Evolutionary conservation across 2,329 filamentous ascomycete genomes (phyloP), one percentile per base, ranked within the genome.

Genomic region (Claviceps arundinis): DNA sequence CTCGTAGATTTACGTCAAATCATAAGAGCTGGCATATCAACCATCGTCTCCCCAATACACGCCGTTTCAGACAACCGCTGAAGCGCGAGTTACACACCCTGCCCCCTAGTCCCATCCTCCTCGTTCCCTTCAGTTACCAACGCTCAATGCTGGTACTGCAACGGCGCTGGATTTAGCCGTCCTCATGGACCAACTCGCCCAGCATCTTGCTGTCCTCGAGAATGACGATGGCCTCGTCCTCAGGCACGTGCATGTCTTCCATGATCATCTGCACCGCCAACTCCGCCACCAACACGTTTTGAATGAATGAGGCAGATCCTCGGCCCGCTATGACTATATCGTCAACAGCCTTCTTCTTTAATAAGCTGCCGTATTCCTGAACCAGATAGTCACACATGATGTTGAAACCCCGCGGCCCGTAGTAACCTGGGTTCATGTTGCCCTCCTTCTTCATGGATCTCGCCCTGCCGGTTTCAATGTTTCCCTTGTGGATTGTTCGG

Each of bases 231-330:
- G 77, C 77, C 53, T 70, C 65, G 7, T 65, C 63, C 45, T 67
- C 65, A 2, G 58, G 62, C 22, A 76, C 68, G 2, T 56, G 53
- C 73, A 81, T 75, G 55, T 81, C 78, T 58, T 81, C 75, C 66
- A 72, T 74, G 55, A 81, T 77, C 50, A 82, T 65, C 54, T 66
- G 69, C 38, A 76, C 69, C 24, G 75, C 71, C 57, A 81, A 62
- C 64, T 95, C 89, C 0, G 87, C 86, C 24, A 94, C 86, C 55
- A 95, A 69, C 1, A 91, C 87, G 1, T 75, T 73, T 65, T 89
- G 84, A 2, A 89, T 80, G 59, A 84, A 91, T 24, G 75, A 77
- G 4, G 80, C 79, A 38, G 83, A 76, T 1, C 85, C 84, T 37
- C 84, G 74, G 1, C 78, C 77, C 14, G 83, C 77, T 54, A 90